Base-by-base conservation (phyloP, 306 rosid genomes). In the Cicer judaicum region DNA sequence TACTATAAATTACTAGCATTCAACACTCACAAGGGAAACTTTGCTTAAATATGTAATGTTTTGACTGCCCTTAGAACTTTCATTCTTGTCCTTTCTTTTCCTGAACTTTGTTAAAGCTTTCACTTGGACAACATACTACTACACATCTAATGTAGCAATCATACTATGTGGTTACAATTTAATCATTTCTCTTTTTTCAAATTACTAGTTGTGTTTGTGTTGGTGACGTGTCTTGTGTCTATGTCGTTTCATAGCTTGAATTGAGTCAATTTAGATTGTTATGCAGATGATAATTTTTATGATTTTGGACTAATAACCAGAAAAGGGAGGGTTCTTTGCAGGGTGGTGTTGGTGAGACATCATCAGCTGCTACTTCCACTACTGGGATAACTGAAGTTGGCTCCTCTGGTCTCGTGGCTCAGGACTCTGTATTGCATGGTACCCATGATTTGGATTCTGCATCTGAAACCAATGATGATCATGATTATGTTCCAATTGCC, bases 381-480 rank as follows among this genome's bases (percentile, higher is more conserved):
- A 53, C 80, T 15, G 80, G 53, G 36, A 77, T 62, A 36, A 55
- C 69, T 77, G 87, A 84, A 13, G 85, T 63, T 64, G 59, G 75
- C 56, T 55, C 78, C 29, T 73, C 85, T 55, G 18, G 13, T 38
- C 29, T 44, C 43, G 68, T 62, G 46, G 63, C 29, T 67, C 67
- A 39, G 1, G 75, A 73, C 14, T 13, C 69, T 0, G 3, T 15
- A 16, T 46, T 46, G 41, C 54, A 19, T 7, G 18, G 41, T 70
- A 12, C 24, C 29, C 43, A 71, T 70, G 76, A 18, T 75, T 50
- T 61, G n/a, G 56, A 67, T 52, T 16, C 69, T 57, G 10, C 83
- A 66, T 55, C 80, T 43, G 76, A 70, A 53, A 68, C 85, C 66
- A 67, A 36, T 79, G 78, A 65, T 48, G 54, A 72, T 43, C 65